Conservation (phyloP, 495 filamentous ascomycete genomes). For the Sordaria brevicollis region DNA sequence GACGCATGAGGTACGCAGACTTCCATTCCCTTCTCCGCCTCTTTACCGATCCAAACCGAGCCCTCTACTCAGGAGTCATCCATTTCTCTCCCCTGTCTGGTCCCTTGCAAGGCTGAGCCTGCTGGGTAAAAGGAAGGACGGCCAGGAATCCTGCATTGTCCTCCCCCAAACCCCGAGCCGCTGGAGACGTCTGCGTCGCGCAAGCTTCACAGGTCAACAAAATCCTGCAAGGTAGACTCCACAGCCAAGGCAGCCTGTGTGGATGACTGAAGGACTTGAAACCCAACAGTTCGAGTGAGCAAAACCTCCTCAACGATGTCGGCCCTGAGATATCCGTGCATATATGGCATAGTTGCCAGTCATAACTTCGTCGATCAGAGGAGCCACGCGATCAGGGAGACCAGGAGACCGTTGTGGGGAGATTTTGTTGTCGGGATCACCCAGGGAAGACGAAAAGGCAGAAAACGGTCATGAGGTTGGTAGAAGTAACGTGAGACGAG, state of each 20-base stretch:
- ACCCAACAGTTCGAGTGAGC: background rate
- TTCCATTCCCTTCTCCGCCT: background rate
- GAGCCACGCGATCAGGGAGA: background rate
- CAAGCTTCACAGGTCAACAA: background rate
- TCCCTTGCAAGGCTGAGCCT: background rate
- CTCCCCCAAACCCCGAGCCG: background rate
- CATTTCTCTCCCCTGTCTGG: background rate
- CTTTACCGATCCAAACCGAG: background rate
- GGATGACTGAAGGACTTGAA: background rate
- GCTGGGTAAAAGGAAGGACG: background rate
- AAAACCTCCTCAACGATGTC: background rate
- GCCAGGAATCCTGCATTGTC: background rate
- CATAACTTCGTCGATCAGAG: background rate
- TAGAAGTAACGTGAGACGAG: background rate
- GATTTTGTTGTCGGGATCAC: background rate
- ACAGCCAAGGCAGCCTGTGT: background rate
- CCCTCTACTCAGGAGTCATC: background rate
- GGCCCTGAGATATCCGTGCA: background rate
- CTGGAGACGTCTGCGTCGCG: background rate
- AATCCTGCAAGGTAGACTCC: background rate
- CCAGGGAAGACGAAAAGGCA: background rate
- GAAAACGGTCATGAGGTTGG: background rate
- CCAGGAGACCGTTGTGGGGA: background rate
- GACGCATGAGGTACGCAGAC: background rate
- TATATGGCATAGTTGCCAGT: background rate